Evolutionary conservation across 2,329 filamentous ascomycete genomes (phyloP), one percentile per base, ranked within the genome.

Genomic region (Pseudogymnoascus sp.): DNA sequence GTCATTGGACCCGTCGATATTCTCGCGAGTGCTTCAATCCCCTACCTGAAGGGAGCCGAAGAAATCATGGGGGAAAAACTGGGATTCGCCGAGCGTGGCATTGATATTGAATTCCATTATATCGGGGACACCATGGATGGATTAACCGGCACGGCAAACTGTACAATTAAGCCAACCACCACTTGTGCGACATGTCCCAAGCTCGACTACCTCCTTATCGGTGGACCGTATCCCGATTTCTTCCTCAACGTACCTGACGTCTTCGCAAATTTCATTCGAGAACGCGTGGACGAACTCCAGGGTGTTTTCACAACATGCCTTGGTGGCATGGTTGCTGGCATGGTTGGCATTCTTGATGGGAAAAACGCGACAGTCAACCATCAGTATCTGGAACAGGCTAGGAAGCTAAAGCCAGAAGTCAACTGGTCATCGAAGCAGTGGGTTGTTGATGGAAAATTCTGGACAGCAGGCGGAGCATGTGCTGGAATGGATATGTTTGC

Each of bases 401-500:
- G 68, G 60, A 64, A 70, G 26, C 63, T 66, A 6, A 73, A 69
- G 4, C 75, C 78, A 0, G 71, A 75, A 0, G 76, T 79, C 9
- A 73, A 77, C 3, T 80, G 77, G 78, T 72, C 72, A 0, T 69
- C 65, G 29, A 72, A 76, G 26, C 75, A 79, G 64, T 80, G 77
- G 76, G 68, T 78, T 61, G 62, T 75, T 0, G 76, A 79, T 58
- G 74, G 71, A 0, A 78, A 79, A 37, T 71, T 79, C 31, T 80
- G 78, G 78, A 80, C 78, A 2, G 74, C 73, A 0, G 73, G 72
- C 1, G 78, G 78, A 11, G 76, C 78, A 0, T 67, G 75, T 13
- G 77, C 78, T 4, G 78, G 77, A 0, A 79, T 85, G 50, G 85
- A 88, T 74, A 74, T 81, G 63, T 64, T 71, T 36, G 64, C 67